Evolutionary conservation across 805 yeast species (phyloP).

Genomic region (Pichia phayaonensis): DNA sequence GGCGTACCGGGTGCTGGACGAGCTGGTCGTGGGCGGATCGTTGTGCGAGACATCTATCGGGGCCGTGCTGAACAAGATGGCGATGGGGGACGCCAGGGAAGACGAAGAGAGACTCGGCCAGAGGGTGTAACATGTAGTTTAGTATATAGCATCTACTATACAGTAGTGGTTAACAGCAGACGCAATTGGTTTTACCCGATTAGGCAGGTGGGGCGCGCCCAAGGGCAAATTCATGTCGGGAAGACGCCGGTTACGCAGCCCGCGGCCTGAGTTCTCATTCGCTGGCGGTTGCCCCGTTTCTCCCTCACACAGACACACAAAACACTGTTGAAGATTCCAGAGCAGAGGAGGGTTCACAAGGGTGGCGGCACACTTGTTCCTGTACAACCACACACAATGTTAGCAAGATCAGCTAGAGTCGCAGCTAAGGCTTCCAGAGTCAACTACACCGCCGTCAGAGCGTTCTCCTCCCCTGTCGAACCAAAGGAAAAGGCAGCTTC

Average conservation of each 20-base stretch:
- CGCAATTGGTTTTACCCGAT: background rate
- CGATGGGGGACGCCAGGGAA: constrained; percentile 14
- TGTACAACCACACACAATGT: constrained; percentile 6
- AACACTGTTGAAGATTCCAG: background rate
- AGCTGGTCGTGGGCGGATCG: constrained; percentile 80
- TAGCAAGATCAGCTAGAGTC: constrained; percentile 16
- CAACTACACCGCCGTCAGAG: constrained; percentile 51
- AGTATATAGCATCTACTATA: too few relatives aligned
- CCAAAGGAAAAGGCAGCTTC: constrained; percentile 89
- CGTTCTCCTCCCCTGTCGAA: constrained; percentile 58
- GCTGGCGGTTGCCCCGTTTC: too few relatives aligned
- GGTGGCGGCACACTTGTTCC: background rate
- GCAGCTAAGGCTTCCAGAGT: constrained; percentile 29
- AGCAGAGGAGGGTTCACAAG: background rate
- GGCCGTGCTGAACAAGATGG: constrained; percentile 69
- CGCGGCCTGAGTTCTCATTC: background rate
- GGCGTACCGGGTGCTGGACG: constrained; percentile 90
- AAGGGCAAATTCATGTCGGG: background rate
- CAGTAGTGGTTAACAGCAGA: too few relatives aligned
- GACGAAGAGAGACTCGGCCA: constrained; percentile 34
- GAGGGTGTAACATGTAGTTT: background rate
- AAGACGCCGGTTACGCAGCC: background rate
- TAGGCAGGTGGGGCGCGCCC: background rate
- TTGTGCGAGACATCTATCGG: constrained; percentile 75
- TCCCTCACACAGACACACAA: too few relatives aligned